Percentiles rank a stretch among this genome's conserved stretches.
Evolutionary conservation across 371 early-diverging fungal species (phyloP).

Genomic region (Mortierella polycephala): DNA sequence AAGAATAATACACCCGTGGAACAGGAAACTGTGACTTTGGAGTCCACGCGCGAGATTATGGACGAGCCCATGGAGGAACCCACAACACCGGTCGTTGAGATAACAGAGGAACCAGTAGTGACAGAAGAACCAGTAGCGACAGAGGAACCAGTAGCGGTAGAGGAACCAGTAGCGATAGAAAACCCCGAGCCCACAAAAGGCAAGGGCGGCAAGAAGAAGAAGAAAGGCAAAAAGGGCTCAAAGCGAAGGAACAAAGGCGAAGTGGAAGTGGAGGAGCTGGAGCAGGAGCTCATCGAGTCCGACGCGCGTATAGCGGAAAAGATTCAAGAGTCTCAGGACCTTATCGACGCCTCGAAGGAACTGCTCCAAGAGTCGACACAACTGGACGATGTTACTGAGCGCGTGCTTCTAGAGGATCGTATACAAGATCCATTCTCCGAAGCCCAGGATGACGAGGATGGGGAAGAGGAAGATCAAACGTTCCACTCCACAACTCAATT

Average conservation of each 20-base stretch:
- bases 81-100: background rate
- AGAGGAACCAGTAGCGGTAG: background rate
- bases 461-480: constrained; percentile 29
- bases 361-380: constrained; percentile 7
- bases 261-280: constrained; percentile 4
- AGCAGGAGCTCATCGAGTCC: constrained; percentile 7
- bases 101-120: background rate
- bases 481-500: constrained; percentile 32
- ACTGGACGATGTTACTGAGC: background rate
- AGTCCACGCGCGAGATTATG: background rate
- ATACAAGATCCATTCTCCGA: constrained; percentile 5
- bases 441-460: background rate
- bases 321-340: constrained; percentile 22
- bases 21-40: background rate
- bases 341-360: constrained; percentile 22
- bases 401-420: background rate
- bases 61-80: background rate
- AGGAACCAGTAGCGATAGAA: background rate
- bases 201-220: constrained; percentile 27
- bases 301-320: constrained; percentile 29
- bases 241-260: constrained; percentile 4
- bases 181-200: constrained; percentile 1
- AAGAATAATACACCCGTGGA: background rate
- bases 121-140: background rate
- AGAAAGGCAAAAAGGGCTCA: constrained; percentile 16